Evolutionary conservation across 2,329 filamentous ascomycete species (phyloP).

Genomic region (Neoarthrinium moseri): DNA sequence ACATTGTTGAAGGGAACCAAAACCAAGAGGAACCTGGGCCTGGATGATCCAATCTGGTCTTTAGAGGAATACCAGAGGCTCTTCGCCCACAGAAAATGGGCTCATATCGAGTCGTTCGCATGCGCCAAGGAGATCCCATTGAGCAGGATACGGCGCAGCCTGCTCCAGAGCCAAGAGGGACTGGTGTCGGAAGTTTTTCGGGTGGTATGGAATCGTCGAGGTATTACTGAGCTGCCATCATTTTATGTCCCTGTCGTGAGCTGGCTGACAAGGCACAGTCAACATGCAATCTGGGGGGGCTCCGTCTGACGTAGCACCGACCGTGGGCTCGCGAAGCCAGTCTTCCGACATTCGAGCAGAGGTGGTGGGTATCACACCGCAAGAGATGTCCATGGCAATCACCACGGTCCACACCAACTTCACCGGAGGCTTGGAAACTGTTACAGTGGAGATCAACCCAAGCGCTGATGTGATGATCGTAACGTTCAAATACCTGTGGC

Average conservation of each 20-base stretch:
- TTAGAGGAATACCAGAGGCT: not conserved
- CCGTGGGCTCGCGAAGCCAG: constrained; percentile 14
- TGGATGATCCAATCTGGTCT: not conserved
- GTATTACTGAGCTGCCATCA: not conserved
- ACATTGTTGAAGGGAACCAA: not conserved
- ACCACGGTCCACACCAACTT: constrained; percentile 11
- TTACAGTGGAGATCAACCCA: not conserved
- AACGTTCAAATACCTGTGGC: constrained; percentile 10
- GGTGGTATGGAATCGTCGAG: not conserved
- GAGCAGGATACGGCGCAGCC: not conserved
- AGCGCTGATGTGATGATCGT: not conserved
- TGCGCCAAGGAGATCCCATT: not conserved
- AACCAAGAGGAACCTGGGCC: not conserved
- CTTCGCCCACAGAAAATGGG: not conserved
- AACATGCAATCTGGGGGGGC: constrained; percentile 13
- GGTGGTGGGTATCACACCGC: constrained; percentile 15
- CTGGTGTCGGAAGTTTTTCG: not conserved
- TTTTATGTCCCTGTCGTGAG: not conserved
- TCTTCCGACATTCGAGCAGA: constrained; percentile 13
- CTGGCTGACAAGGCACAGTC: constrained; percentile 15
- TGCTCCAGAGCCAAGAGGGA: not conserved
- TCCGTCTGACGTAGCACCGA: constrained; percentile 6
- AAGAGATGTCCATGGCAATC: constrained; percentile 17
- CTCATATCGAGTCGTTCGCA: not conserved
- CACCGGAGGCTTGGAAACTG: constrained; percentile 5